Evolutionary conservation across 208 protist genomes (phyloP).

Genomic region (Balamuthia mandrillaris): DNA sequence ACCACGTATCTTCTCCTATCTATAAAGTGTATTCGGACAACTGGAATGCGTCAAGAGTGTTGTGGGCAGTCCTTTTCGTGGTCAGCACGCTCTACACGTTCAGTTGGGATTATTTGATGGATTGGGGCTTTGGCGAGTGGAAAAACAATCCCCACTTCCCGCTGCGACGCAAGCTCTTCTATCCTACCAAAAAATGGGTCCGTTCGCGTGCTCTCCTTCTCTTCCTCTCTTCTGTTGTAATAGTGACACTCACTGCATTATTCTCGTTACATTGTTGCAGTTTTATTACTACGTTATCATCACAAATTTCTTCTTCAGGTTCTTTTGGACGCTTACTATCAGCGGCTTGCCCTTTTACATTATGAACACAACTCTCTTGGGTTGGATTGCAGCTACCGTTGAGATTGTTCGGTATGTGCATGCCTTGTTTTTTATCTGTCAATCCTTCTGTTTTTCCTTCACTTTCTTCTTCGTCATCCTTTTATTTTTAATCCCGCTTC

Average conservation of each 20-base stretch:
- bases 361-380: neutral
- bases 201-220: neutral
- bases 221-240: neutral
- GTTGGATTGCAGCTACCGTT: conserved; percentile 17
- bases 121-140: conserved; percentile 50
- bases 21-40: neutral
- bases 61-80: conserved; percentile 50
- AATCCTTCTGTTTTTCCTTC: neutral
- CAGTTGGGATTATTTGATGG: conserved; percentile 50
- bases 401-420: neutral
- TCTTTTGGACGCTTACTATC: conserved; percentile 22
- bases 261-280: conserved; percentile 27
- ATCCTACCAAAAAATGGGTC: neutral
- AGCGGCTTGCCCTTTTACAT: conserved; percentile 5
- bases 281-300: conserved; percentile 14
- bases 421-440: neutral
- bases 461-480: too few relatives aligned
- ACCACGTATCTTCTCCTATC: neutral
- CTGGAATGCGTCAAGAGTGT: conserved; percentile 35
- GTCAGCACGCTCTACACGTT: conserved; percentile 49
- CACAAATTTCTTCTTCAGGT: conserved; percentile 19
- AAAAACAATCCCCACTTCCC: conserved; percentile 24
- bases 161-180: conserved; percentile 29
- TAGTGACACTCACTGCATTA: neutral
- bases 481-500: neutral